Percentiles rank a stretch among this genome's conserved stretches.
phyloP scores from a whole-genome alignment of 805 yeast species.

The Candida sakaeoensis region DNA sequence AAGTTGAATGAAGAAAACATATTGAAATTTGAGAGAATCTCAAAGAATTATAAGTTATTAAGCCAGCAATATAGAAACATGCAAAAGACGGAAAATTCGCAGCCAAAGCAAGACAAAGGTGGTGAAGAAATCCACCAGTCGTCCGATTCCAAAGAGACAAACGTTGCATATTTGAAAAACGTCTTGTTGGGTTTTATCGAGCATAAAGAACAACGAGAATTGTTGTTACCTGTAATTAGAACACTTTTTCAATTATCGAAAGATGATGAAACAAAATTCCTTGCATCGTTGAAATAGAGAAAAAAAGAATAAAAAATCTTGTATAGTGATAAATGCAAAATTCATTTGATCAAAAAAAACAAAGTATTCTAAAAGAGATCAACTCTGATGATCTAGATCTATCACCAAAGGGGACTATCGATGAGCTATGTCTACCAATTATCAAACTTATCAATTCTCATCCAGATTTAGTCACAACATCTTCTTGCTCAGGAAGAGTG shows the following conservation, averaged over 20 bases:
- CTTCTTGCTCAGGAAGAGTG: slow-evolving; percentile 85
- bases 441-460: slow-evolving; percentile 63
- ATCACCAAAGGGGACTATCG: slow-evolving; percentile 91
- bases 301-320: neutral
- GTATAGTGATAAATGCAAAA: slow-evolving; percentile 29
- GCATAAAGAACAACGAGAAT: slow-evolving; percentile 86
- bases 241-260: slow-evolving; percentile 65
- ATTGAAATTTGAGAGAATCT: slow-evolving; percentile 61
- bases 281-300: slow-evolving; percentile 45
- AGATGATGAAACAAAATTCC: slow-evolving; percentile 71
- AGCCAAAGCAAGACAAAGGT: no score
- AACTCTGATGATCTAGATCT: slow-evolving; percentile 48
- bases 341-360: slow-evolving; percentile 67
- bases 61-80: slow-evolving; percentile 53
- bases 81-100: slow-evolving; percentile 9
- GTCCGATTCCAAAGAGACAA: slow-evolving; percentile 12
- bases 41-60: slow-evolving; percentile 66
- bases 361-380: slow-evolving; percentile 51
- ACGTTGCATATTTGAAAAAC: slow-evolving; percentile 76
- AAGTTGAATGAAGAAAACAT: slow-evolving; percentile 63
- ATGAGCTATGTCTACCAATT: slow-evolving; percentile 66
- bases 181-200: slow-evolving; percentile 89
- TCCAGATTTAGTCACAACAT: slow-evolving; percentile 74
- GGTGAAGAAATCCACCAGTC: no score
- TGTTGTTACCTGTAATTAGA: slow-evolving; percentile 80